phyloP scores from a whole-genome alignment of 257 asterid genomes.

The Vinca minor region DNA sequence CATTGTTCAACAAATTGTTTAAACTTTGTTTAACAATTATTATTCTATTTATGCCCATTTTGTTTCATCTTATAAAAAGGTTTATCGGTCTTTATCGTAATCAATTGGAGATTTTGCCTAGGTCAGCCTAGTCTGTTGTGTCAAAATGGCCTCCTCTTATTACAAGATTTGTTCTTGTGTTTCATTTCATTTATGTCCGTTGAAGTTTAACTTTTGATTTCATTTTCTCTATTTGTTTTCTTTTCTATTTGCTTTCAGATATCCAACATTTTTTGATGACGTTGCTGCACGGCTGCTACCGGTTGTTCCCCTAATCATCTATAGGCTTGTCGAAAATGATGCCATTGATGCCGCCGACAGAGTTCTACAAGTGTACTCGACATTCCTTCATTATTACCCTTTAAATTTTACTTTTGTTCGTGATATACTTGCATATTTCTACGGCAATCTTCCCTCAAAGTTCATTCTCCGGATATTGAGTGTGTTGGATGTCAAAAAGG shows the following conservation, averaged over 20 bases:
- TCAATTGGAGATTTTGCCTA: background rate
- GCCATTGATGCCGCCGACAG: constrained; percentile 92
- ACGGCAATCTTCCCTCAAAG: constrained; percentile 91
- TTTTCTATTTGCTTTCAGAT: constrained; percentile 35
- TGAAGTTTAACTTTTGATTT: constrained; percentile 3
- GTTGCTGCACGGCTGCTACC: constrained; percentile 94
- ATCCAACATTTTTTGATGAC: constrained; percentile 94
- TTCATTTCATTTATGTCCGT: background rate
- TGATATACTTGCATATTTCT: constrained; percentile 92
- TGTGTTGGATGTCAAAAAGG: constrained; percentile 83
- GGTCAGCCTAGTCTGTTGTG: background rate
- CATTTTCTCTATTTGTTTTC: background rate
- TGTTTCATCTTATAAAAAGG: background rate
- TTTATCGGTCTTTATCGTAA: background rate
- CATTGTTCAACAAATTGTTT: background rate
- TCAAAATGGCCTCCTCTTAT: constrained; percentile 1
- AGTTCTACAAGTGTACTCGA: constrained; percentile 65
- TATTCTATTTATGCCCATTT: background rate
- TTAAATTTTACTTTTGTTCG: constrained; percentile 91
- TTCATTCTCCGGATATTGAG: constrained; percentile 70
- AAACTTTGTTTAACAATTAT: background rate
- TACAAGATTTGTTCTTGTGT: background rate
- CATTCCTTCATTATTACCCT: constrained; percentile 85
- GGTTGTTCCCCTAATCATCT: constrained; percentile 76
- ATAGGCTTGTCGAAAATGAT: constrained; percentile 84